Evolutionary conservation across 306 rosid genomes (phyloP), one percentile per base, ranked within the genome.

Genomic region (Cajanus cajan): DNA sequence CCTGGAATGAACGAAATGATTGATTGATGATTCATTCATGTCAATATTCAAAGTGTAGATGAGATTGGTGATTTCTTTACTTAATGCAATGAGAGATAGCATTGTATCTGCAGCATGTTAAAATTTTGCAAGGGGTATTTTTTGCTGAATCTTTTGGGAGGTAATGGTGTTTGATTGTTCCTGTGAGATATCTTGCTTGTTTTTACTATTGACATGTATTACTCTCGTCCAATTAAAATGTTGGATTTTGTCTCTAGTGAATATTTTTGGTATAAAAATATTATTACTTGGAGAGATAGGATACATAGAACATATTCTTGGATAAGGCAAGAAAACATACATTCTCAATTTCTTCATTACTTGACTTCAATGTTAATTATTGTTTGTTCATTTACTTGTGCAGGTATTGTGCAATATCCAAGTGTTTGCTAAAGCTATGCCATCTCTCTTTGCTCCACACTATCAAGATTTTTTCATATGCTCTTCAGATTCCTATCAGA

Each of bases 351-450:
- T 77, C 63, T 74, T 48, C 70, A 31, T 55, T 55, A 34, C 33
- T 55, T 22, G 68, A 55, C 36, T 37, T 51, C 15, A 61, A 62
- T 52, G 59, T 73, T 54, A 81, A 64, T 82, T 78, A 44, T 74
- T 68, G 64, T 83, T 67, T 82, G 41, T 78, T 78, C 72, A 44
- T 77, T 84, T 84, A 64, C 70, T 65, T 82, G 21, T 89, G 80
- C 87, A 93, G 99, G 96, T 91, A 68, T 86, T 91, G 74, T 91
- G 92, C 90, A 93, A 93, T 86, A 89, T 96, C 87, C 97, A 89
- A 86, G 98, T 96, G 76, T 96, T 96, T 86, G 98, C 93, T 51
- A 93, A 91, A 87, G 96, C 99, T 64, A 86, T 90, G 88, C 93
- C 98, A 68, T 93, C 87, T 80, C 96, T 89, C 67, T 93, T 96